Evolutionary conservation across 371 early-diverging fungal species (phyloP).

Genomic region (Mortierella sp.): DNA sequence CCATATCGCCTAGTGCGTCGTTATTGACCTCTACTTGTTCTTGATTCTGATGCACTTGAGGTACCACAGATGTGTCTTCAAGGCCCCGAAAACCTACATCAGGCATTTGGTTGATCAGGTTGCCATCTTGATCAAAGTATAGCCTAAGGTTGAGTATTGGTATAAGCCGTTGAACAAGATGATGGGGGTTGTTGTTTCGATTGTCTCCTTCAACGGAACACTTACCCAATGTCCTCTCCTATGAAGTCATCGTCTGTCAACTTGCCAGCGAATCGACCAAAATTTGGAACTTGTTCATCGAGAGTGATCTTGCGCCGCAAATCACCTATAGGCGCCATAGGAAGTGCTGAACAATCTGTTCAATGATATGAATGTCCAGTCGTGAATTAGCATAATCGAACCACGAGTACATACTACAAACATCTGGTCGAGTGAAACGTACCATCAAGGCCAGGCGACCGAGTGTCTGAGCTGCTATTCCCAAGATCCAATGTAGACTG

Average conservation of each 20-base stretch:
- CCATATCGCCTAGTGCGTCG: background rate
- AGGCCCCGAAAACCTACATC: slow-evolving; percentile 7
- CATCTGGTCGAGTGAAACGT: background rate
- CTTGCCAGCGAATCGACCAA: background rate
- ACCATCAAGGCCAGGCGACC: background rate
- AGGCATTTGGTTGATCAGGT: slow-evolving; percentile 29
- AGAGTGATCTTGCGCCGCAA: slow-evolving; percentile 39
- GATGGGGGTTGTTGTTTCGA: too few species aligned
- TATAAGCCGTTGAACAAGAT: background rate
- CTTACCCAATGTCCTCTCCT: slow-evolving; percentile 33
- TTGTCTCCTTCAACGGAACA: too few species aligned
- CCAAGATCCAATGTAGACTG: slow-evolving; percentile 4
- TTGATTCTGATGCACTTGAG: background rate
- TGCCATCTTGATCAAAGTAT: slow-evolving; percentile 44
- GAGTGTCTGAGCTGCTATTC: slow-evolving; percentile 1
- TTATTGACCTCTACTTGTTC: too few species aligned
- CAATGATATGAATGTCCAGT: too few species aligned
- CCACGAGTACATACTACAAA: too few species aligned
- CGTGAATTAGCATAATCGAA: too few species aligned
- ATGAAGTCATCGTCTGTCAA: slow-evolving; percentile 26
- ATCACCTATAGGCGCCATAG: slow-evolving; percentile 2
- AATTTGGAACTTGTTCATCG: slow-evolving; percentile 10
- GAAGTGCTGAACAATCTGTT: background rate
- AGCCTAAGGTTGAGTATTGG: slow-evolving; percentile 6
- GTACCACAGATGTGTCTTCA: background rate